Evolutionary conservation across 495 filamentous ascomycete genomes (phyloP), one percentile per base, ranked within the genome.

Genomic region (Terfezia boudieri): DNA sequence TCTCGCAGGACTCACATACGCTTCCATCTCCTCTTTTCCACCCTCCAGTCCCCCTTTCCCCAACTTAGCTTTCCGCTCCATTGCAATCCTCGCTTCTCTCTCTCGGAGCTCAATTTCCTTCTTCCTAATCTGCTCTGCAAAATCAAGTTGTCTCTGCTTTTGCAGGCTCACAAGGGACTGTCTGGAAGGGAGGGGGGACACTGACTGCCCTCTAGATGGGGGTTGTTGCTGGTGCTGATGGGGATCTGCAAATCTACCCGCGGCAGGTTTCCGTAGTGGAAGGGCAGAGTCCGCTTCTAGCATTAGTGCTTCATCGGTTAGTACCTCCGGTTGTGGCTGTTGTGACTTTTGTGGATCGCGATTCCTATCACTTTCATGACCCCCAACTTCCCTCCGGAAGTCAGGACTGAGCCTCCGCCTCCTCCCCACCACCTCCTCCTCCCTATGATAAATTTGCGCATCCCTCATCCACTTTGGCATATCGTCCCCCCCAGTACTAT

Each of bases 381-480:
- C 26, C 26, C 26, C 26, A 32, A 32, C 26, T 32, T 32, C 26
- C 46, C 20, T 52, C 5, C 53, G 43, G 9, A 52, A 57, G 36
- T 51, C 14, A 9, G 59, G 55, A 17, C 53, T 50, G 20, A 58
- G 53, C 57, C 43, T 16, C 20, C 36, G 46, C 16, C 37, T 56
- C 10, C 55, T 22, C 50, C 17, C 3, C n/a, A 4, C 11, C 53
- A 46, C 1, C 37, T 53, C 22, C 55, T 50, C 11, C 22, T 57
- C 50, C 49, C 53, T 62, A 50, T 52, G 60, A 2, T 32, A 32
- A 32, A 32, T 32, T 32, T 54, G 52, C 4, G 74, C 71, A 53
- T 85, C 83, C 60, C 78, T 76, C 89, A 98, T 93, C 90, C 90
- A 98, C 60, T 84, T 89, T 1, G 90, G 90, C 63, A 94, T 84